phyloP scores from a whole-genome alignment of 192 early-diverging fungal genomes.

The Helicostylum pulchrum region DNA sequence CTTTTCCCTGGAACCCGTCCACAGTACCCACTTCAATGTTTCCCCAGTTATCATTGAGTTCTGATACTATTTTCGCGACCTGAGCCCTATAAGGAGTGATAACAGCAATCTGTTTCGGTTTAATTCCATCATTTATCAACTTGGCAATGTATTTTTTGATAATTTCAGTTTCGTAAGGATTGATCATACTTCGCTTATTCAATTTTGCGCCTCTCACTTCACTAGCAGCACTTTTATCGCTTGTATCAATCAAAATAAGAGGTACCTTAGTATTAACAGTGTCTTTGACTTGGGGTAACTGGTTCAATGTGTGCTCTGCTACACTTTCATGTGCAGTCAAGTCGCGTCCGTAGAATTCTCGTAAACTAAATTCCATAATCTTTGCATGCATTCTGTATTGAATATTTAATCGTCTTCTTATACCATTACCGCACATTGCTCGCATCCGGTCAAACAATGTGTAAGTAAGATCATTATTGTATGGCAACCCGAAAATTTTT shows the following conservation, averaged over 20 bases:
- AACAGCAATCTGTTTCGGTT: slow-evolving; percentile 64
- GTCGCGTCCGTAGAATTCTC: slow-evolving; percentile 62
- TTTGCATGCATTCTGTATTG: slow-evolving; percentile 87
- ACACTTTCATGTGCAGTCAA: slow-evolving; percentile 66
- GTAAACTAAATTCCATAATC: slow-evolving; percentile 73
- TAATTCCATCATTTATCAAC: slow-evolving; percentile 62
- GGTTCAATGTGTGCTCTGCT: slow-evolving; percentile 54
- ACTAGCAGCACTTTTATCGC: slow-evolving; percentile 35
- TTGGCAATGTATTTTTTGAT: slow-evolving; percentile 56
- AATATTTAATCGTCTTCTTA: slow-evolving; percentile 66
- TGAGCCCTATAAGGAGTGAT: slow-evolving; percentile 87
- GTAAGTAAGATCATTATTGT: slow-evolving; percentile 34
- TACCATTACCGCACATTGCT: slow-evolving; percentile 45
- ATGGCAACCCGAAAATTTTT: neutral
- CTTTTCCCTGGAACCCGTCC: slow-evolving; percentile 88
- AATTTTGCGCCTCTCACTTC: slow-evolving; percentile 35
- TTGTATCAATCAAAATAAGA: slow-evolving; percentile 71
- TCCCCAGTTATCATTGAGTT: slow-evolving; percentile 49
- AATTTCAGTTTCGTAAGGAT: slow-evolving; percentile 70
- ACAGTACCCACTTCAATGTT: slow-evolving; percentile 77
- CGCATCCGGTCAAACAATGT: slow-evolving; percentile 82
- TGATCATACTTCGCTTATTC: slow-evolving; percentile 57
- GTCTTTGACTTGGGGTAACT: slow-evolving; percentile 50
- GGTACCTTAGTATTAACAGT: slow-evolving; percentile 58
- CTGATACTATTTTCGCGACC: slow-evolving; percentile 49